These are phyloP conservation scores for Penicillium antarcticum DNA, from an alignment of 495 filamentous ascomycete species.

Conservation along the genomic window DNA sequence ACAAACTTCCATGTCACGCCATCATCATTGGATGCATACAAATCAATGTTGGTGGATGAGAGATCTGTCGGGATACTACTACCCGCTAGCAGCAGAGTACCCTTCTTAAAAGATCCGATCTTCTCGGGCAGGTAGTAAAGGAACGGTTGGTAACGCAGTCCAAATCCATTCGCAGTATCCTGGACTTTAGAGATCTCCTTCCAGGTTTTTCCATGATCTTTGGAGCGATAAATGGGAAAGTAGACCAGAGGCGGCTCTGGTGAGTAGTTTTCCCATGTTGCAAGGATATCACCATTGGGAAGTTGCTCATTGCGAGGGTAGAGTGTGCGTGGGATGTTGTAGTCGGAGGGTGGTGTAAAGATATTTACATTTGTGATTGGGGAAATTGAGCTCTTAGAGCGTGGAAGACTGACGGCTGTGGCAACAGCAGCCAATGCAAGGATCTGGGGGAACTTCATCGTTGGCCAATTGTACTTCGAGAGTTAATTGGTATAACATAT, in stretches of 20 bases:
- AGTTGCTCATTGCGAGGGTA: constrained; percentile 23
- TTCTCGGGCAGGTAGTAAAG: constrained; percentile 56
- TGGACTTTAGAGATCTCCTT: constrained; percentile 55
- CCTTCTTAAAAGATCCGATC: constrained; percentile 53
- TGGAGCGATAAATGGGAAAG: constrained; percentile 64
- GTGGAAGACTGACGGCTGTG: constrained; percentile 7
- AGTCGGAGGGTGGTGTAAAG: constrained; percentile 32
- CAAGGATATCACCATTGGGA: constrained; percentile 19
- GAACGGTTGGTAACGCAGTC: constrained; percentile 65
- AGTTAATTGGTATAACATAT: background rate
- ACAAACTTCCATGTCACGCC: constrained; percentile 65
- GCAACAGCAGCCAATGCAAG: constrained; percentile 16
- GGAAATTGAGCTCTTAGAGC: constrained; percentile 1
- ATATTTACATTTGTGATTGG: constrained; percentile 21
- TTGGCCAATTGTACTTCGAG: constrained; percentile 3
- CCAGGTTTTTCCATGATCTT: constrained; percentile 61
- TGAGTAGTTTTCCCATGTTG: constrained; percentile 65
- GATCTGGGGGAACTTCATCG: constrained; percentile 16
- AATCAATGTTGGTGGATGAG: constrained; percentile 60
- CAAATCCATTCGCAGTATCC: constrained; percentile 61
- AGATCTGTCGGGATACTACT: constrained; percentile 63
- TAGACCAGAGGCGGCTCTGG: constrained; percentile 54
- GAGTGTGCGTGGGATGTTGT: constrained; percentile 30
- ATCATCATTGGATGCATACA: constrained; percentile 59
- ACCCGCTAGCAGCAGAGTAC: constrained; percentile 61